Conservation (phyloP, 2,329 filamentous ascomycete species). For the Phyllosticta citrichinensis region DNA sequence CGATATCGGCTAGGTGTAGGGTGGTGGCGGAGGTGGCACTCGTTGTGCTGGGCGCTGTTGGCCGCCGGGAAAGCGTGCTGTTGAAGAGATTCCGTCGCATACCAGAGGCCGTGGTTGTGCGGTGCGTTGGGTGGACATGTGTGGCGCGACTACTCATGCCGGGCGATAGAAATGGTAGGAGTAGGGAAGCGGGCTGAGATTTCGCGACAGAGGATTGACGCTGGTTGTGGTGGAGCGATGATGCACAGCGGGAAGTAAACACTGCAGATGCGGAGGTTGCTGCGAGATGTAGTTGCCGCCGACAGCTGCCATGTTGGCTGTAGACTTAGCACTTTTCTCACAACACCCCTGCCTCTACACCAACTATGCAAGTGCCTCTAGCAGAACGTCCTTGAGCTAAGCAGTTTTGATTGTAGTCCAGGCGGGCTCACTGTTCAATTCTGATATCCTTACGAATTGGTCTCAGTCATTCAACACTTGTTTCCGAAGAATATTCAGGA, state of each 20-base stretch:
- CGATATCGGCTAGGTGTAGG: conserved; percentile 2
- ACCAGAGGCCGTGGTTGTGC: conserved; percentile 8
- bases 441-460: no score
- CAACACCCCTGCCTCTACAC: neutral
- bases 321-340: neutral
- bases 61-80: conserved; percentile 16
- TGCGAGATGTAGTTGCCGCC: neutral
- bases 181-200: neutral
- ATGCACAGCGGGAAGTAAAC: neutral
- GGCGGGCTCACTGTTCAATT: no score
- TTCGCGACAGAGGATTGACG: neutral
- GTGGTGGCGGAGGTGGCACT: conserved; percentile 12
- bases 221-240: neutral
- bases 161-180: neutral
- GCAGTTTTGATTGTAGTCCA: no score
- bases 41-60: conserved; percentile 15
- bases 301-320: neutral
- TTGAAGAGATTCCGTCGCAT: conserved; percentile 21
- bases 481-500: no score
- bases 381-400: no score
- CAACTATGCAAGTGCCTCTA: no score
- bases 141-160: neutral
- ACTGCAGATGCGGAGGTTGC: neutral
- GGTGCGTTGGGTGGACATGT: conserved; percentile 10
- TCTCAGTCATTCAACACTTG: no score